Evolutionary conservation across 768 basidiomycete species (phyloP), one percentile per base, ranked within the genome.

Genomic region (Russula emetica): DNA sequence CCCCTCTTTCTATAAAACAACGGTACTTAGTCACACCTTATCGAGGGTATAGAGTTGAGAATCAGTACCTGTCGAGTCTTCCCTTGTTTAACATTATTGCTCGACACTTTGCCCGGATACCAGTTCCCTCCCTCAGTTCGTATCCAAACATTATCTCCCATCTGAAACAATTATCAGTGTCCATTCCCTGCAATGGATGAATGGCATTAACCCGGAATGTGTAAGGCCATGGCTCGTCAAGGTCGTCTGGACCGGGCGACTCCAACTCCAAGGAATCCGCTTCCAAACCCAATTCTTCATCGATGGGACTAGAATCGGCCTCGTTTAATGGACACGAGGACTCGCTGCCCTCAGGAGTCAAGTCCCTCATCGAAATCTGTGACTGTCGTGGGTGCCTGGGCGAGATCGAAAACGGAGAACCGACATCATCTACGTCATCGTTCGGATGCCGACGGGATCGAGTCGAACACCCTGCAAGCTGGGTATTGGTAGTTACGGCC

Each of bases 161-260:
- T 45, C 66, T 67, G 47, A 9, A 52, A 34, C 30, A 55, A 40
- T 18, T 8, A n/a, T 66, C 58, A 64, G 56, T 26, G 30, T 32
- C 30, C 45, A 42, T 26, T 47, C 8, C n/a, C 24, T 11, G 9
- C 32, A 32, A 54, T 10, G 22, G 45, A 32, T 9, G 3, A 32
- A 26, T 56, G 36, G 22, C 5, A 10, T 54, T 45, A 7, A 45
- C 62, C 49, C 55, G 54, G 53, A 67, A 69, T 11, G 62, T 58
- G 51, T 67, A 67, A 26, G 60, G 62, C 68, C 68, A 69, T 4
- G 68, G 60, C 2, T 69, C 66, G 30, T 69, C 62, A n/a, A 69
- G 61, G 20, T 69, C 60, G 14, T 61, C 60, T 16, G 68, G 66
- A 20, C 61, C 62, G 22, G 42, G 22, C 45, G 22, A 47, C 52